Conservation (phyloP, 2,329 filamentous ascomycete genomes). For the Fonsecaea pugnacius region DNA sequence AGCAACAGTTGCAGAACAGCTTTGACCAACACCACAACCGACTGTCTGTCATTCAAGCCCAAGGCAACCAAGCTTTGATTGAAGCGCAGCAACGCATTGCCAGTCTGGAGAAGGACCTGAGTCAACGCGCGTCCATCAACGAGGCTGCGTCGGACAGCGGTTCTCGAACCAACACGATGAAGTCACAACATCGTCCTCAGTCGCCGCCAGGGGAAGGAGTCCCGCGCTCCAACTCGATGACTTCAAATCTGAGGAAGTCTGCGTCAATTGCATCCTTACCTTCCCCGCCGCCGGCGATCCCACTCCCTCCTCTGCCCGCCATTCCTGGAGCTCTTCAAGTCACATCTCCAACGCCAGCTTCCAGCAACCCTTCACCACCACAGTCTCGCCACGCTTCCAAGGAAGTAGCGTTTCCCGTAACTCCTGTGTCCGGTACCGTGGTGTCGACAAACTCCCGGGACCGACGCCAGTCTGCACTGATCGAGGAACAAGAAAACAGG, state of each 20-base stretch:
- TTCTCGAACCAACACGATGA: conserved; percentile 37
- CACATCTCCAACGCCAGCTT: conserved; percentile 38
- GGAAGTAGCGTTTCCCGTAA: conserved; percentile 58
- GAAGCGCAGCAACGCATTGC: conserved; percentile 71
- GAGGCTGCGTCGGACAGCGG: conserved; percentile 50
- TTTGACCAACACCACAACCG: conserved; percentile 96
- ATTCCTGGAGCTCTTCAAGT: conserved; percentile 48
- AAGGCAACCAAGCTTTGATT: conserved; percentile 75
- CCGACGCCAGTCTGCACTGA: conserved; percentile 65
- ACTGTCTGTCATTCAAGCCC: conserved; percentile 77
- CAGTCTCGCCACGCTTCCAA: conserved; percentile 78
- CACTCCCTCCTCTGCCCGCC: conserved; percentile 85
- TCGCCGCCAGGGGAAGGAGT: conserved; percentile 52
- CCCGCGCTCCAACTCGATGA: conserved; percentile 62
- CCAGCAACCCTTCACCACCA: conserved; percentile 60
- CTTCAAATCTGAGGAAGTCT: conserved; percentile 80
- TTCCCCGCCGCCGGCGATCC: conserved; percentile 91
- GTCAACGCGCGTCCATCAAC: conserved; percentile 49
- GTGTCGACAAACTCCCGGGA: conserved; percentile 30
- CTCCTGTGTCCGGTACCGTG: conserved; percentile 29
- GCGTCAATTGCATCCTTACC: conserved; percentile 80
- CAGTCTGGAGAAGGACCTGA: conserved; percentile 69
- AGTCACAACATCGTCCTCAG: conserved; percentile 42
- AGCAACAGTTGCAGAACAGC: conserved; percentile 92
- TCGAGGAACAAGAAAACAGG: conserved; percentile 92